Base-by-base conservation (phyloP, 2,329 filamentous ascomycete species). In the Graphiopsis chlorocephala region DNA sequence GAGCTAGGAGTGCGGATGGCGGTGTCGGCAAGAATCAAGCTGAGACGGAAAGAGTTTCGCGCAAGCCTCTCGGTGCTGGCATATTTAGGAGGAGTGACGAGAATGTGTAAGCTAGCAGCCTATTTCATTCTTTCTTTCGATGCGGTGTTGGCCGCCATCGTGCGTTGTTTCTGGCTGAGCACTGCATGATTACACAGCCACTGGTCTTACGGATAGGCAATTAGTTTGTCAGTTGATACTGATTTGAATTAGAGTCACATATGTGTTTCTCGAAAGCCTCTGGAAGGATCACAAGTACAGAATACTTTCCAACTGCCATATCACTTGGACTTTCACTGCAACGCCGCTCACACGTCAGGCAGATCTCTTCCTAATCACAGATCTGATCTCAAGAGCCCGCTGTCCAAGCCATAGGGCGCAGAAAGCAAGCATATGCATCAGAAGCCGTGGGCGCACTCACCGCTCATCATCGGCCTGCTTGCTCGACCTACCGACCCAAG, bases 81-180 rank as follows among this genome's bases (percentile, higher is more conserved):
- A 38, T 62, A 25, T 55, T 62, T 6, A 61, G 25, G 47, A 62
- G 35, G 29, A 48, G 60, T 8, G 60, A 62, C 23, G 60, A 62
- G 15, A 55, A 62, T 42, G 58, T 61, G 28, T 61, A 61, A 29
- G 58, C 15, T 2, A 26, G 23, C n/a, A 45, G 38, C 8, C 8
- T 45, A n/a, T 45, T 20, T 45, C 8, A n/a, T 42, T 4, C n/a
- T 45, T n/a, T n/a, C n/a, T 45, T 45, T n/a, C n/a, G 10, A 20
- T 20, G 38, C 3, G 38, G 38, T 10, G 38, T 20, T 45, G 38
- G 8, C 14, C 12, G 4, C 14, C 12, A 35, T 35, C 17, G 33
- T 17, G 14, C 33, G 33, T 17, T 2, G 14, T 17, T 35, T 3
- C 3, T 35, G 33, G 14, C 8, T 35, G 33, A 35, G 33, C 33